Evolutionary conservation across 164 flowering plant species (phyloP), one percentile per base, ranked within the genome.

Genomic region (Magnolia sinica): DNA sequence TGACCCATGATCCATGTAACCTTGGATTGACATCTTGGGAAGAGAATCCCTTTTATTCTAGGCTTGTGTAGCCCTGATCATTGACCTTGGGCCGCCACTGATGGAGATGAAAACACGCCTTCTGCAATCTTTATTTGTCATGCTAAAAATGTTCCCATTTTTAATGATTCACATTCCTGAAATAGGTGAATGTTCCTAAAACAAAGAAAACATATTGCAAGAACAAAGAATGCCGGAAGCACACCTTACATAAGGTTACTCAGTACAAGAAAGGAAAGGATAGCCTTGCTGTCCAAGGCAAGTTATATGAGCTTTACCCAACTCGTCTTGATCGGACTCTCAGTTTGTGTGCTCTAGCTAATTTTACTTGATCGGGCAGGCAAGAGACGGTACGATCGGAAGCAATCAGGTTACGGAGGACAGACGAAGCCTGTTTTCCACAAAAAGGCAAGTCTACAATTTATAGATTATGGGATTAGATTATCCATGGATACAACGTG

Each of bases 181-280:
- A 4, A 31, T 51, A 78, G 76, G 80, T 78, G 66, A 78, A 78
- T 58, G 80, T 78, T 7, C 80, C 80, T 5, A 78, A 78, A 68
- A 78, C 80, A 71, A 78, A 78, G 80, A 78, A 78, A 68, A 78
- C 80, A 6, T 78, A 78, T 37, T 78, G 80, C 73, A 78, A 78
- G 76, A 78, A 58, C 76, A 78, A 78, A 65, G 76, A 78, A 27
- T 78, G 80, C 66, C 66, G 23, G 72, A 78, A 78, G 67, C 80
- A 78, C 64, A 78, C 80, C 58, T 58, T 78, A 45, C 80, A 78
- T 23, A 78, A 78, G 72, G 80, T 78, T 67, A 78, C 80, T 14
- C 80, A 78, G 58, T 78, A 78, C 45, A 78, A 78, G 72, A 78
- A 78, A 58, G 76, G 80, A 7, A 78, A 78, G 80, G 80, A 78